These are phyloP conservation scores for Thymus mandschuricus DNA, from an alignment of 257 asterid genomes.

Conservation along the genomic window DNA sequence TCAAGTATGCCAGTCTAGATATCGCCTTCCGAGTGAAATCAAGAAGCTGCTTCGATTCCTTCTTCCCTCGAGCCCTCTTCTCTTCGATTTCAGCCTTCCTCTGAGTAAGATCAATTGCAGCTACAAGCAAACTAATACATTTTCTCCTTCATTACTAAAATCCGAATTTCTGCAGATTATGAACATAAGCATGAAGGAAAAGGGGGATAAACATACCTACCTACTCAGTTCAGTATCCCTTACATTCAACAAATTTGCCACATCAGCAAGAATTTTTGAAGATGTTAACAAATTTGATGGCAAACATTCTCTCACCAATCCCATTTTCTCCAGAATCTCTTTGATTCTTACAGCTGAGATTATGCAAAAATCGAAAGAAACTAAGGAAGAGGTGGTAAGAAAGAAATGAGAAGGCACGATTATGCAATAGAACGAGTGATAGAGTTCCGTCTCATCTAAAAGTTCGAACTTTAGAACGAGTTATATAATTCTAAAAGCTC, in stretches of 20 bases:
- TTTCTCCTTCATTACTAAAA: constrained; percentile 2
- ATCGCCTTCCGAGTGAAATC: constrained; percentile 95
- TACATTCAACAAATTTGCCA: constrained; percentile 83
- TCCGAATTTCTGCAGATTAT: not conserved
- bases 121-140: constrained; percentile 80
- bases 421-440: not conserved
- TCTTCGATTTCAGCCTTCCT: constrained; percentile 90
- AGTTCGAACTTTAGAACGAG: too few species aligned
- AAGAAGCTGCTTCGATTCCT: constrained; percentile 85
- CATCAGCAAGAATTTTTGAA: constrained; percentile 85
- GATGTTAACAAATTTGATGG: constrained; percentile 81
- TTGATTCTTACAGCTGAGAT: constrained; percentile 81
- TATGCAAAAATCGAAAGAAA: not conserved
- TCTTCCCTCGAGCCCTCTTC: constrained; percentile 80
- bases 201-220: constrained; percentile 40
- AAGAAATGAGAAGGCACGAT: not conserved
- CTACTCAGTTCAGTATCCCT: constrained; percentile 96
- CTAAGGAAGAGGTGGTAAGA: too few species aligned
- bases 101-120: constrained; percentile 80
- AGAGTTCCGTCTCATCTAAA: too few species aligned
- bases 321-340: constrained; percentile 91
- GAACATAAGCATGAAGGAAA: not conserved
- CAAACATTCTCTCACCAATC: constrained; percentile 87
- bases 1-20: constrained; percentile 83
- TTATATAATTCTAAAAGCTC: too few species aligned